Evolutionary conservation across 2,329 filamentous ascomycete genomes (phyloP).

Genomic region (Cercospora beticola): DNA sequence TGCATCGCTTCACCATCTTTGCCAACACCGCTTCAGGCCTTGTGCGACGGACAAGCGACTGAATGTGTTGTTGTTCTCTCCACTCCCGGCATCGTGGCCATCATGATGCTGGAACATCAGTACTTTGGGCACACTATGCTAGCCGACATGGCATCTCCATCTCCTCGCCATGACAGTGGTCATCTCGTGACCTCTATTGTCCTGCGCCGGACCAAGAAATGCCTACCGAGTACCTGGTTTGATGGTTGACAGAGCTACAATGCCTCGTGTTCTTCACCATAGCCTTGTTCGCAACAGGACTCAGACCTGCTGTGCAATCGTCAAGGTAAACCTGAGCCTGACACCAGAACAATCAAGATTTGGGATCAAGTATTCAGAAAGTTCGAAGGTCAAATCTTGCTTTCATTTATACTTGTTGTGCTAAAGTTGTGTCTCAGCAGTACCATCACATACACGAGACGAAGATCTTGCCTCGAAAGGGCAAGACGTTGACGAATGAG

Average conservation of each 20-base stretch:
- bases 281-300: neutral
- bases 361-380: neutral
- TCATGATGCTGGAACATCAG: too few relatives aligned
- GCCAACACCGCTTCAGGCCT: too few relatives aligned
- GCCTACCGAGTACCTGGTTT: neutral
- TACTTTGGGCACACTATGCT: too few relatives aligned
- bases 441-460: neutral
- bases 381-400: neutral
- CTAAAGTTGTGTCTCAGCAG: neutral
- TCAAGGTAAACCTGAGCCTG: neutral
- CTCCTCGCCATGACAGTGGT: too few relatives aligned
- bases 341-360: neutral
- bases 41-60: too few relatives aligned
- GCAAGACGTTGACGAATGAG: neutral
- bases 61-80: too few relatives aligned
- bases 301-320: neutral
- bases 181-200: neutral
- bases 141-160: too few relatives aligned
- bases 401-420: neutral
- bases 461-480: neutral
- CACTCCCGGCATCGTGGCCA: too few relatives aligned
- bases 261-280: neutral
- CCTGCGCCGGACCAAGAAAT: neutral
- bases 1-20: too few relatives aligned
- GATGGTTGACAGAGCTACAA: neutral